Evolutionary conservation across 1,284 basidiomycete genomes (phyloP).

Genomic region (Abortiporus biennis): DNA sequence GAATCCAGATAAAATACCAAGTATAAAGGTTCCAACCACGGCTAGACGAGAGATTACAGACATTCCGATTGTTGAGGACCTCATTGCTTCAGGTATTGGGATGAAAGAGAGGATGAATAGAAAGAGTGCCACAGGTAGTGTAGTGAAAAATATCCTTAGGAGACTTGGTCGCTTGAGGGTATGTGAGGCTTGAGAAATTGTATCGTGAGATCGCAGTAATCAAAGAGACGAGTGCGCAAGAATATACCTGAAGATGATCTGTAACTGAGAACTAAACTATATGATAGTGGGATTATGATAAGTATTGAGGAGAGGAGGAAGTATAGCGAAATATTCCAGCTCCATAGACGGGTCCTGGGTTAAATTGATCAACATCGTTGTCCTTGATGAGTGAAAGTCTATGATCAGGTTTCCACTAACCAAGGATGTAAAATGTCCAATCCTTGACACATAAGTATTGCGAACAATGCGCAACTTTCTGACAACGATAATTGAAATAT

Average conservation of each 20-base stretch:
- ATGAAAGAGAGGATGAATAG: conserved; percentile 57
- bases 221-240: neutral
- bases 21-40: conserved; percentile 67
- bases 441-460: conserved; percentile 62
- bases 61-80: conserved; percentile 35
- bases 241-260: conserved; percentile 13
- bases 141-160: conserved; percentile 35
- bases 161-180: conserved; percentile 22
- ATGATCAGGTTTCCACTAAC: conserved; percentile 32
- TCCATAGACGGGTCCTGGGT: conserved; percentile 48
- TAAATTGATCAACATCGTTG: neutral
- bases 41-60: conserved; percentile 55
- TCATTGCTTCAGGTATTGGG: conserved; percentile 51
- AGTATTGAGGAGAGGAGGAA: conserved; percentile 52
- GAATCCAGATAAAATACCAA: conserved; percentile 69
- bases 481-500: conserved; percentile 63
- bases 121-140: conserved; percentile 49
- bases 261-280: conserved; percentile 52
- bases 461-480: conserved; percentile 62
- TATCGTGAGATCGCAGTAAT: too few relatives aligned
- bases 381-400: neutral
- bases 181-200: conserved; percentile 17
- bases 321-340: conserved; percentile 59
- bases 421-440: conserved; percentile 40
- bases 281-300: conserved; percentile 52